Percentiles rank a stretch among this genome's conserved stretches.
Conservation (phyloP, 768 basidiomycete species). For the Filobasidium floriforme region DNA sequence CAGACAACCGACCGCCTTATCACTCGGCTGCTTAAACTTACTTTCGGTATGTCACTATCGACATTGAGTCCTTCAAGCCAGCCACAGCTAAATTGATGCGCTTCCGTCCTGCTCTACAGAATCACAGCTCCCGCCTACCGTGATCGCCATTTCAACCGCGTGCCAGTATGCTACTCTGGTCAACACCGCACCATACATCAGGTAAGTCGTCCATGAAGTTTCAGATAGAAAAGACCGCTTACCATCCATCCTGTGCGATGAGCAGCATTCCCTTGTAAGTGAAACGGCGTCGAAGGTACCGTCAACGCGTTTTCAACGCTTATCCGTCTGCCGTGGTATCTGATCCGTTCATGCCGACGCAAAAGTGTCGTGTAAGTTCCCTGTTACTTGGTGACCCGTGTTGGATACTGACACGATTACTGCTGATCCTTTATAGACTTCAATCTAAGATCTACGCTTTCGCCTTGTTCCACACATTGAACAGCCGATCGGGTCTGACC, state of each 20-base stretch:
- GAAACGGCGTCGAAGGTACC: not conserved
- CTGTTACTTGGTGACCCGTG: not conserved
- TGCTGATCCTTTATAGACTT: slow-evolving; percentile 8
- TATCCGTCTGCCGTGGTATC: too few relatives aligned
- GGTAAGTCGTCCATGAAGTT: slow-evolving; percentile 8
- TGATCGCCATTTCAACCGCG: slow-evolving; percentile 8
- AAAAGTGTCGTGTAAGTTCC: not conserved
- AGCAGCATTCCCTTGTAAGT: slow-evolving; percentile 7
- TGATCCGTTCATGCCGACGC: too few relatives aligned
- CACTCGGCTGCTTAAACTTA: slow-evolving; percentile 9
- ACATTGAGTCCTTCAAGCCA: not conserved
- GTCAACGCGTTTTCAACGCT: not conserved
- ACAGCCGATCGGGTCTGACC: not conserved
- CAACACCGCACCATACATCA: not conserved
- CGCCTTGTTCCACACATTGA: slow-evolving; percentile 13
- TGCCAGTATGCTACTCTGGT: not conserved
- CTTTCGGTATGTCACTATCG: slow-evolving; percentile 8
- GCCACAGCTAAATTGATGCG: not conserved
- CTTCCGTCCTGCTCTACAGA: slow-evolving; percentile 1
- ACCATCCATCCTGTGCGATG: not conserved
- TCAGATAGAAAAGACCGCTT: not conserved
- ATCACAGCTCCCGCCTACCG: slow-evolving; percentile 17
- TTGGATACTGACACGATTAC: not conserved
- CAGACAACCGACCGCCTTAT: slow-evolving; percentile 10
- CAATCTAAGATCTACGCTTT: slow-evolving; percentile 21